phyloP scores from a whole-genome alignment of 441 rosid genomes.

The Biscutella laevigata region DNA sequence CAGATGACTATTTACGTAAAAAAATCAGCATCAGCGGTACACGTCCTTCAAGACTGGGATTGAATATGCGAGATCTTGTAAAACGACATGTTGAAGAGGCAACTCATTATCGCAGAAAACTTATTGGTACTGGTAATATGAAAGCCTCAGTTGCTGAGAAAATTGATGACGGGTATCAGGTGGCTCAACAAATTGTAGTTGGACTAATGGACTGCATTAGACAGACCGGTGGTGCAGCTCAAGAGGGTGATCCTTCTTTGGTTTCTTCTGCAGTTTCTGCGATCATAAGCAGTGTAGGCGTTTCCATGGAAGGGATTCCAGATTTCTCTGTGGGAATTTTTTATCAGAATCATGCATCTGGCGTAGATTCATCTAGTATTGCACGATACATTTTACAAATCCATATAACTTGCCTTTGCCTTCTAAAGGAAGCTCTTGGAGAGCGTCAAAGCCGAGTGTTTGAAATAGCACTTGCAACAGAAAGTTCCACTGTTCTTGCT shows the following conservation, averaged over 20 bases:
- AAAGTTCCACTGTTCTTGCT: slow-evolving; percentile 77
- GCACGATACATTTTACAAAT: slow-evolving; percentile 67
- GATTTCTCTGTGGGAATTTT: slow-evolving; percentile 52
- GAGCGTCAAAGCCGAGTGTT: slow-evolving; percentile 93
- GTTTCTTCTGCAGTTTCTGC: slow-evolving; percentile 93
- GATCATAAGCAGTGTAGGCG: slow-evolving; percentile 63
- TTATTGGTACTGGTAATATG: slow-evolving; percentile 41
- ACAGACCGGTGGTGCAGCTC: slow-evolving; percentile 97
- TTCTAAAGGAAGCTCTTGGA: slow-evolving; percentile 94
- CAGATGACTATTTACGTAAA: slow-evolving; percentile 83
- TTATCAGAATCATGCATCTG: slow-evolving; percentile 43
- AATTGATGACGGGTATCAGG: slow-evolving; percentile 56
- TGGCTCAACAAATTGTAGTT: slow-evolving; percentile 72
- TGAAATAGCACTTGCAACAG: slow-evolving; percentile 95
- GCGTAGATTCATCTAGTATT: slow-evolving; percentile 38
- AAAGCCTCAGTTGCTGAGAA: slow-evolving; percentile 52
- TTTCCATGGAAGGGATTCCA: slow-evolving; percentile 55
- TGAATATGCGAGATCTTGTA: slow-evolving; percentile 76
- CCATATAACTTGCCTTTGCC: slow-evolving; percentile 71
- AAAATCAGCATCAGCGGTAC: slow-evolving; percentile 53
- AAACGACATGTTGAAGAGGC: slow-evolving; percentile 68
- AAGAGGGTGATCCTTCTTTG: slow-evolving; percentile 96
- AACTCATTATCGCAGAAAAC: slow-evolving; percentile 51
- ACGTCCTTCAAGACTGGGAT: slow-evolving; percentile 73
- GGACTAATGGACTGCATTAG: slow-evolving; percentile 75